These are phyloP conservation scores for Linnemannia exigua DNA, from an alignment of 192 early-diverging fungal species.

Conservation along the genomic window DNA sequence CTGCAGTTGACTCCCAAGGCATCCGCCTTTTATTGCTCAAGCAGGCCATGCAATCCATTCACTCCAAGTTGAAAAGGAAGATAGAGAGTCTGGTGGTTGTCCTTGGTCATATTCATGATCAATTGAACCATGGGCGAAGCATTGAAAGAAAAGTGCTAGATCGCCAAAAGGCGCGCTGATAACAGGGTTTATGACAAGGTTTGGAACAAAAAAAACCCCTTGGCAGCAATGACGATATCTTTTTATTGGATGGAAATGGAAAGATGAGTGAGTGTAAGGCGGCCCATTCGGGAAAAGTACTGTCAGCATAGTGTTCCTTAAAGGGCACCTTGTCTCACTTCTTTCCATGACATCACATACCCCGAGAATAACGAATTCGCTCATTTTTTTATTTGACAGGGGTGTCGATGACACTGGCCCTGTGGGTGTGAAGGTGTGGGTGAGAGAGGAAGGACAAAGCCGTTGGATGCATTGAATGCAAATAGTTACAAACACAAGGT, in stretches of 20 bases:
- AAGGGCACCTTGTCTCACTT: no score
- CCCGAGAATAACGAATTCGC: background rate
- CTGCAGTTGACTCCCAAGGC: background rate
- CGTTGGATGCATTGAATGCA: no score
- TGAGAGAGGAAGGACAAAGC: background rate
- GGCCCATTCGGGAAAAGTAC: no score
- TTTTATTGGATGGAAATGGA: background rate
- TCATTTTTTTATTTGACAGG: background rate
- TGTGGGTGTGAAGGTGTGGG: background rate
- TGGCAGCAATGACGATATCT: background rate
- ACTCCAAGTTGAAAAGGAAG: no score
- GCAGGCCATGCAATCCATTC: no score
- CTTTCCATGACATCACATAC: background rate
- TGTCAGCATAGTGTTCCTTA: no score
- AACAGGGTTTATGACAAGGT: background rate
- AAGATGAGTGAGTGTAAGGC: no score
- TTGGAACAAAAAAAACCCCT: background rate
- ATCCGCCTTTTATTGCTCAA: background rate
- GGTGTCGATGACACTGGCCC: background rate
- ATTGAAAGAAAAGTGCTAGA: background rate
- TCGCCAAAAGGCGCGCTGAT: background rate
- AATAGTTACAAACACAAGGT: background rate
- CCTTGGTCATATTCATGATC: background rate
- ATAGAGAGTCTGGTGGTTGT: background rate
- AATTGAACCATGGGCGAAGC: background rate